phyloP scores from a whole-genome alignment of 306 rosid genomes.

The Cicer chorassanicum region DNA sequence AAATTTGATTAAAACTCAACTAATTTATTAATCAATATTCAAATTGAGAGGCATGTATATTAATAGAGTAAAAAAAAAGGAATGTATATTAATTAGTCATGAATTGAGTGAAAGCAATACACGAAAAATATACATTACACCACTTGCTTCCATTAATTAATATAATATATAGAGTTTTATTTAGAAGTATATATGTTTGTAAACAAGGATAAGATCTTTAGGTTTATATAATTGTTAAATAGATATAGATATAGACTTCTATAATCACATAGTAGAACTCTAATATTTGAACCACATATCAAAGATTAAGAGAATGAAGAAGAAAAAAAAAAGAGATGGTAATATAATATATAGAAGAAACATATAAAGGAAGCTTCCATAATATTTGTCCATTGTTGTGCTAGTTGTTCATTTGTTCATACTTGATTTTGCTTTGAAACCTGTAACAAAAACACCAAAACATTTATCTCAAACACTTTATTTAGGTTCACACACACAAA shows the following conservation, averaged over 20 bases:
- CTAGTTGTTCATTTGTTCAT: conserved; percentile 35
- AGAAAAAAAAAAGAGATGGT: neutral
- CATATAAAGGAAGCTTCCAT: conserved; percentile 41
- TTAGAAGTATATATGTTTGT: too few species aligned
- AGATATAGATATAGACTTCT: conserved; percentile 40
- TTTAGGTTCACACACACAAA: neutral
- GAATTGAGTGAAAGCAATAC: too few species aligned
- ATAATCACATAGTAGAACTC: conserved; percentile 51
- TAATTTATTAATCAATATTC: too few species aligned
- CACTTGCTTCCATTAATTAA: too few species aligned
- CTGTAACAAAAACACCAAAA: conserved; percentile 46
- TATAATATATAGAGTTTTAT: too few species aligned
- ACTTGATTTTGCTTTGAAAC: conserved; percentile 58
- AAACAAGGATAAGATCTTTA: too few species aligned
- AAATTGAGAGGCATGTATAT: too few species aligned
- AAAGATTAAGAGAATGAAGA: neutral
- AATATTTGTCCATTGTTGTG: conserved; percentile 39
- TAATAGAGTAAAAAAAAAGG: too few species aligned
- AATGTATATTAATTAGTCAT: too few species aligned
- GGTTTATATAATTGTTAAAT: conserved; percentile 7
- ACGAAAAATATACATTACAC: too few species aligned
- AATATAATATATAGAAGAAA: conserved; percentile 40
- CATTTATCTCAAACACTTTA: neutral
- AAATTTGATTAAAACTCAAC: too few species aligned
- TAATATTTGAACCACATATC: conserved; percentile 41